Percentiles rank a stretch among this genome's conserved stretches.
Evolutionary conservation across 495 filamentous ascomycete genomes (phyloP).

Genomic region (Aspergillus mulundensis): DNA sequence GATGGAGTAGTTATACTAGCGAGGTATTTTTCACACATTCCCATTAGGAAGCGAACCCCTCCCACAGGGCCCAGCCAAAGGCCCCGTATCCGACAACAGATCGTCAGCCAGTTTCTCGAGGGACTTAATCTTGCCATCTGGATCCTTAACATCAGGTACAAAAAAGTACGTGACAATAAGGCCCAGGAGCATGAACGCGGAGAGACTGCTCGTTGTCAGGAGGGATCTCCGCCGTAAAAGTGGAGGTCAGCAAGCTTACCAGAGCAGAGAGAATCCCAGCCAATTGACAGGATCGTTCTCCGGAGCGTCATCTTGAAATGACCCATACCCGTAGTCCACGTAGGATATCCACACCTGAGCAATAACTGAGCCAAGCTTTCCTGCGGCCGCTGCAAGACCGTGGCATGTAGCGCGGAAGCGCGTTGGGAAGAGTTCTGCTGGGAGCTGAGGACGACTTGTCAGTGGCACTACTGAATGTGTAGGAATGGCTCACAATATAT

Average conservation of each 20-base stretch:
- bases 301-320: not conserved
- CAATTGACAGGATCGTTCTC: too few relatives aligned
- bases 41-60: too few relatives aligned
- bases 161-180: constrained; percentile 8
- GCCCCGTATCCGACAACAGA: not conserved
- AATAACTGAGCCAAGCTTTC: constrained; percentile 12
- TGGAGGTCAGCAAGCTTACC: not conserved
- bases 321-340: constrained; percentile 9
- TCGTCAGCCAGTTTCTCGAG: constrained; percentile 11
- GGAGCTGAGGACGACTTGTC: constrained; percentile 1
- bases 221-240: too few relatives aligned
- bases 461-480: too few relatives aligned
- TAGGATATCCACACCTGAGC: constrained; percentile 13
- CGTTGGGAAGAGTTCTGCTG: constrained; percentile 12
- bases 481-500: constrained; percentile 9
- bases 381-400: constrained; percentile 9
- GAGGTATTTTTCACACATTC: too few relatives aligned
- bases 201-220: not conserved
- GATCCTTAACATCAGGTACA: constrained; percentile 10
- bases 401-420: constrained; percentile 14
- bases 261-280: constrained; percentile 14
- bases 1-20: too few relatives aligned
- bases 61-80: not conserved
- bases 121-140: constrained; percentile 10
- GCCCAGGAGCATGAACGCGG: constrained; percentile 12